Base-by-base conservation (phyloP, 371 early-diverging fungal genomes). In the Syncephalis fuscata region DNA sequence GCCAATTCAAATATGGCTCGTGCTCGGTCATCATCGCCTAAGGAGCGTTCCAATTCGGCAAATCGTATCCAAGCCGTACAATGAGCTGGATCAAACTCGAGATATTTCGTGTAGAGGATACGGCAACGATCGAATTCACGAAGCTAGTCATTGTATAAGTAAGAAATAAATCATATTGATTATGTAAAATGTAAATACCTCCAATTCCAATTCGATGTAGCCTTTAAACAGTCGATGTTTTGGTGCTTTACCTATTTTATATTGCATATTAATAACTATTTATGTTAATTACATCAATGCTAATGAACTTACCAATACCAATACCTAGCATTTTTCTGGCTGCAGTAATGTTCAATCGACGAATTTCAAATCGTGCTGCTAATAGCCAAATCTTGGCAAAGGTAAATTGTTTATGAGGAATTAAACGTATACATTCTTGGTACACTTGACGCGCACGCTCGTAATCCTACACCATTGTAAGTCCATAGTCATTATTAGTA, bases 301-400 rank as follows among this genome's bases (percentile, higher is more conserved):
- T 19, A n/a, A 50, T 49, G 15, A 1, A 45, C 36, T 9, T 52
- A 40, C 92, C 94, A 40, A 97, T 70, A 0, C 93, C 91, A 48
- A 60, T 68, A 36, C 95, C 96, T 24, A 98, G 64, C 3, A 73
- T 50, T 41, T 80, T 83, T 45, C 98, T 77, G n/a, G 93, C 94
- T 11, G 66, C 60, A 7, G 51, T 54, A 1, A 95, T 53, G 40
- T 92, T 73, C 37, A 70, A 48, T 45, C 74, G 85, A 15, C 98
- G 80, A 51, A 94, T 74, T 51, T 89, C 82, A 59, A 92, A 94
- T 51, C 85, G 79, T 22, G 94, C 93, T 60, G 80, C 89, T 25
- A 83, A 57, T 4, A 92, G 61, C 98, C 98, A 97, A 42, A 93
- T 76, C 63, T 97, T 97, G 45, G 86, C 90, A 70, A 97, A 94